phyloP scores from a whole-genome alignment of 768 basidiomycete species.

The Harrya chromipes region DNA sequence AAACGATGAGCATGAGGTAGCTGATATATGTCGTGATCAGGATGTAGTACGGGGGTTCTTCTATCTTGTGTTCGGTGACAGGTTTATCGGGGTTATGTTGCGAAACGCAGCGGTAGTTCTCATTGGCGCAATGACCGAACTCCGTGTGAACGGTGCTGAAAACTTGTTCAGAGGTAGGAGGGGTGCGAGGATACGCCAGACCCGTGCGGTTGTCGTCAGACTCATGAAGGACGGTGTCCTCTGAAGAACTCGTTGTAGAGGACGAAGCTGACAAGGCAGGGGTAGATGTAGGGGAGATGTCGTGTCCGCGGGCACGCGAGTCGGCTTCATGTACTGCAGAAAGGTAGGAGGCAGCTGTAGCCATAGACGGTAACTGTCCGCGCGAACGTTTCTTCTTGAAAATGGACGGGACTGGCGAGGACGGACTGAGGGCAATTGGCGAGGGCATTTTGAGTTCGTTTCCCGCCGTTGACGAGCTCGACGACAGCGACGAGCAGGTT shows the following conservation, averaged over 20 bases:
- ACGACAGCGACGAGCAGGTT: conserved; percentile 14
- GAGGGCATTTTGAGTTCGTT: conserved; percentile 41
- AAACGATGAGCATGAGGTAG: conserved; percentile 86
- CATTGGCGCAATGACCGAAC: conserved; percentile 87
- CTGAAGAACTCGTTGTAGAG: conserved; percentile 63
- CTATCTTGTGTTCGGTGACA: conserved; percentile 55
- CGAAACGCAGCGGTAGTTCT: conserved; percentile 66
- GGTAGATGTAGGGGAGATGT: conserved; percentile 54
- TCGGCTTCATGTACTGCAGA: conserved; percentile 64
- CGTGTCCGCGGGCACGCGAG: conserved; percentile 55
- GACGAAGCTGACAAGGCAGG: conserved; percentile 75
- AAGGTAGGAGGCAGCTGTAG: conserved; percentile 58
- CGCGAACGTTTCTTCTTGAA: conserved; percentile 57
- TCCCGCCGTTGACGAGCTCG: conserved; percentile 6
- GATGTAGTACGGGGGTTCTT: conserved; percentile 92
- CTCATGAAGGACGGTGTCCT: conserved; percentile 63
- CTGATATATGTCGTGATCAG: conserved; percentile 89
- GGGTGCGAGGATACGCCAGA: conserved; percentile 56
- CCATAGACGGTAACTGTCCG: conserved; percentile 36
- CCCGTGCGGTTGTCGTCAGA: conserved; percentile 52
- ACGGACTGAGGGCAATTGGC: conserved; percentile 60
- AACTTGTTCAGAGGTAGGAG: conserved; percentile 78
- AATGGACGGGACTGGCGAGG: conserved; percentile 50
- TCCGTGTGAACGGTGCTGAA: conserved; percentile 83
- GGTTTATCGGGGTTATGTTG: conserved; percentile 48